phyloP scores from a whole-genome alignment of 1,139 yeast species.

The Taphrina communis region DNA sequence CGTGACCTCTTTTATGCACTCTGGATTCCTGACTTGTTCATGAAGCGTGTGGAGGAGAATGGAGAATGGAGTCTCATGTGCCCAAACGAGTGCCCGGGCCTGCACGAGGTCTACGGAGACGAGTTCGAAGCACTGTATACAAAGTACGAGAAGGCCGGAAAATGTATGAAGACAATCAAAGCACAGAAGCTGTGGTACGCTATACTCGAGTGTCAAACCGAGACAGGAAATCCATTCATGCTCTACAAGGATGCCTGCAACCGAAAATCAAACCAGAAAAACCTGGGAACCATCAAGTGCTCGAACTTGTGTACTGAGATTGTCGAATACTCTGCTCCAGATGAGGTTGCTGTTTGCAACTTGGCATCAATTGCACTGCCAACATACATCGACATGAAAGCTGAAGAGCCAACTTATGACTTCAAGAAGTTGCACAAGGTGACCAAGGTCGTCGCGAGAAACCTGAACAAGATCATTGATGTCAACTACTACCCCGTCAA shows the following conservation, averaged over 20 bases:
- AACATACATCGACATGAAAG: slow-evolving; percentile 58
- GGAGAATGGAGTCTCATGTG: slow-evolving; percentile 85
- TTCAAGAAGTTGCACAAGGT: slow-evolving; percentile 73
- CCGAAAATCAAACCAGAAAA: slow-evolving; percentile 80
- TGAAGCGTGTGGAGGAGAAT: slow-evolving; percentile 82
- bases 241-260: slow-evolving; percentile 88
- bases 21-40: slow-evolving; percentile 88
- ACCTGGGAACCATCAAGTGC: slow-evolving; percentile 83
- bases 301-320: slow-evolving; percentile 90
- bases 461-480: slow-evolving; percentile 78
- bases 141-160: slow-evolving; percentile 71
- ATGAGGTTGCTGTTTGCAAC: slow-evolving; percentile 90
- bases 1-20: slow-evolving; percentile 89
- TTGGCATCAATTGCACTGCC: slow-evolving; percentile 87
- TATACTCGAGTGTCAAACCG: slow-evolving; percentile 85
- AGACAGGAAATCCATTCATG: slow-evolving; percentile 93
- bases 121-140: slow-evolving; percentile 75
- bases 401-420: slow-evolving; percentile 63
- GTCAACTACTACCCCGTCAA: slow-evolving; percentile 77
- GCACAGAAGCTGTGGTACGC: slow-evolving; percentile 91
- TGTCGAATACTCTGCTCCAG: slow-evolving; percentile 84
- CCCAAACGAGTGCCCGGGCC: slow-evolving; percentile 86
- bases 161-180: slow-evolving; percentile 72
- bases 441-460: slow-evolving; percentile 73
- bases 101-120: slow-evolving; percentile 78